Evolutionary conservation across 2,329 filamentous ascomycete genomes (phyloP), one percentile per base, ranked within the genome.

Genomic region (Monosporascus sp.): DNA sequence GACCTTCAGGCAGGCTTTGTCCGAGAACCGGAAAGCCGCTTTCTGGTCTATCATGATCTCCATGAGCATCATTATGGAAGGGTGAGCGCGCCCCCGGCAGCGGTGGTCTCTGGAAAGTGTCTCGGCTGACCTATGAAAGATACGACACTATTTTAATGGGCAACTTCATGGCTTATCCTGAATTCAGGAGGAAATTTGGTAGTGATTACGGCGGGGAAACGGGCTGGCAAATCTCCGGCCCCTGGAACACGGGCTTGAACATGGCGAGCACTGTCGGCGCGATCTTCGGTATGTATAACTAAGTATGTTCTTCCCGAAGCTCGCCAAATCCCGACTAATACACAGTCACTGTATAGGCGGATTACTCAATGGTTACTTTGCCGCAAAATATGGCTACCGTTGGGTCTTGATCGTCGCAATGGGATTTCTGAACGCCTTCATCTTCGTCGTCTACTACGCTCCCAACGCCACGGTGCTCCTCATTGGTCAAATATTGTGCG

Each of bases 1-100:
- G 57, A 65, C 63, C 4, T 51, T 66, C 9, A 20, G 54, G 6
- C 60, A 66, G 36, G 65, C 63, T 11, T 20, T 68, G 48, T 54
- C 54, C 31, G 60, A 65, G 54, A 66, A 67, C 52, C 64, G 61
- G 24, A 63, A 48, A 50, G 65, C 64, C 15, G 61, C 61, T 5
- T 55, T 67, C 50, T 68, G 65, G 65, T 68, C 65, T 4, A n/a
- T 63, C 15, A 31, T 66, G 45, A 61, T 68, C 27, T 68, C 65
- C 1, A 61, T 66, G 60, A 60, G 64, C 5, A 67, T 68, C 37
- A 58, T 68, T 38, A 68, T 68, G 65, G 65, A 68, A 62, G 65
- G 65, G 60, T 67, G 53, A 44, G 62, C 31, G 7, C n/a, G 22
- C 9, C 36, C 11, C 25, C 7, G 17, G 9, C 6, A n/a, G 6